Evolutionary conservation across 225 moss, liverwort and hornwort genomes (phyloP), one percentile per base, ranked within the genome.

Genomic region (Climacium dendroides): DNA sequence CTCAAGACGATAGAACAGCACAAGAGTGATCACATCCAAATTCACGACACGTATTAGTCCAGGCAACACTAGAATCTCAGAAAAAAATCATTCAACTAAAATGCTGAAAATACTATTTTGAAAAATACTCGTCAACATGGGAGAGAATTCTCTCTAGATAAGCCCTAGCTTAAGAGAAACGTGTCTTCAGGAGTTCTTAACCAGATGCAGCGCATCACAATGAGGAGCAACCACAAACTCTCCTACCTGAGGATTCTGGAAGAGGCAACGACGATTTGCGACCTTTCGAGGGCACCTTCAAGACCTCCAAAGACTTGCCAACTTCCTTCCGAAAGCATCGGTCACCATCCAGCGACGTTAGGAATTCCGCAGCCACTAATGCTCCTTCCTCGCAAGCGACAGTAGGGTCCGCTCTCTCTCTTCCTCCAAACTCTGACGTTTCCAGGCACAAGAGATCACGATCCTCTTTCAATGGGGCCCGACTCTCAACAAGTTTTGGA

Each of bases 401-500:
- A 29, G 87, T 81, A 76, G 73, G 50, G 37, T 93, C 89, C 61
- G 91, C 83, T 53, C 94, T 92, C 77, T 94, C 97, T 47, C 93
- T 87, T 61, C 93, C 94, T 86, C 94, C 98, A 50, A 95, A 85
- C 45, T 94, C 94, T n/a, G 94, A 92, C 29, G 94, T 80, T 79
- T 96, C 95, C 81, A 89, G 78, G 81, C 95, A 88, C 85, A 96
- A 87, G 54, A 93, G 95, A 30, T 96, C 94, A 65, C 92, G 92
- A 85, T 98, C 94, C 87, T 96, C 94, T 30, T 93, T 90, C 50
- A 95, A 85, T 73, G 93, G 82, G 35, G 90, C 95, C 67, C 94
- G 92, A 77, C 90, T 95, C 89, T 96, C 97, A 48, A 96, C 91
- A 35, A 96, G 90, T 87, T 92, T 96, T 80, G 94, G 96, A 63